Conservation (phyloP, 352 stramenopile genomes). For the Phytophthora citricola region DNA sequence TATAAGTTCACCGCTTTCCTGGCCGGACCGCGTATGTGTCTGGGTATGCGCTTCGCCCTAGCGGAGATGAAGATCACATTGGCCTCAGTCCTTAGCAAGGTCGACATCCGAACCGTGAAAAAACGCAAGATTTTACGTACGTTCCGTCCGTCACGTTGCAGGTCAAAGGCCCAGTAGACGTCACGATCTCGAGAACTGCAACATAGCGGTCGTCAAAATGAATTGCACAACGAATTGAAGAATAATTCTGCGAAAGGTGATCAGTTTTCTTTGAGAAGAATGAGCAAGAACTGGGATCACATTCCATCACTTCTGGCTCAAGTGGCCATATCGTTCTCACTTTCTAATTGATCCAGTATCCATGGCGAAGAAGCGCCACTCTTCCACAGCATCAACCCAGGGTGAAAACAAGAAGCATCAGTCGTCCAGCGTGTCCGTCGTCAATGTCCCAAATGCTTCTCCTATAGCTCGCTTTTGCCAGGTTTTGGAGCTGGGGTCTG, state of each 20-base stretch:
- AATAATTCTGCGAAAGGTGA: no score
- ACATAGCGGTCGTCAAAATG: neutral
- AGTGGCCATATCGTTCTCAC: no score
- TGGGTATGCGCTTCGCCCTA: conserved; percentile 45
- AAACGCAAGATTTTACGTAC: conserved; percentile 50
- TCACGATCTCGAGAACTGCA: conserved; percentile 11
- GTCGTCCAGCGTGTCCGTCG: neutral
- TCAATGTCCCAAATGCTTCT: neutral
- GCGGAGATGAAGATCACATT: conserved; percentile 49
- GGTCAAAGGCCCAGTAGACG: conserved; percentile 41
- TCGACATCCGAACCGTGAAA: conserved; percentile 47
- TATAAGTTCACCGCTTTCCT: conserved; percentile 58
- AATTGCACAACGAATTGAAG: no score
- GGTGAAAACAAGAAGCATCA: neutral
- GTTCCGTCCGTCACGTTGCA: conserved; percentile 54
- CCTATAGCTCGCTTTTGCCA: conserved; percentile 1
- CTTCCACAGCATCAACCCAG: neutral
- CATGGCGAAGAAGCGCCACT: neutral
- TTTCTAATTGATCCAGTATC: no score
- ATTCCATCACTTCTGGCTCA: no score
- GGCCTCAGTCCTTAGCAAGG: conserved; percentile 55
- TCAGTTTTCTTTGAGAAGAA: no score
- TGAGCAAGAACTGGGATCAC: no score
- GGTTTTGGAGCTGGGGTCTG: conserved; percentile 11
- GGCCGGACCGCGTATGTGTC: conserved; percentile 48